A percentile compares a stretch with the other conserved stretches of the same genome.
These are phyloP conservation scores for Mucuna pruriens DNA, from an alignment of 306 rosid genomes.

Conservation along the genomic window DNA sequence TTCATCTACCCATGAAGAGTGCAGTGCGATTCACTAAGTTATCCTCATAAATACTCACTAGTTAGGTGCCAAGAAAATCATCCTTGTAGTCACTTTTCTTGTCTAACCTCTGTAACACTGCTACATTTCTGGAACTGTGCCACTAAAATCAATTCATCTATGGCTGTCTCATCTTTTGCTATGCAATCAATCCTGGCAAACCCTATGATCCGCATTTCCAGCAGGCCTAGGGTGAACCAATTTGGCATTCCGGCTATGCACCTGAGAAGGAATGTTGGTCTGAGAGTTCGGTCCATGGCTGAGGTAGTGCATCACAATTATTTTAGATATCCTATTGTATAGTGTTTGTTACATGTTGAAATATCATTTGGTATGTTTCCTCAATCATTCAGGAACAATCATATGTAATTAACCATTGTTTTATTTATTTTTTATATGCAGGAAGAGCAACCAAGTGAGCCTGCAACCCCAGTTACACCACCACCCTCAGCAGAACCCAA, in stretches of 20 bases:
- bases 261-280: constrained; percentile 29
- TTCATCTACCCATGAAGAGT: background rate
- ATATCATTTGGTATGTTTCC: background rate
- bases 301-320: constrained; percentile 25
- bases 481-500: background rate
- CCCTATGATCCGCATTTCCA: constrained; percentile 29
- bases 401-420: background rate
- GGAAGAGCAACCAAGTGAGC: constrained; percentile 29
- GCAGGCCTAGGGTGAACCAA: constrained; percentile 44
- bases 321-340: background rate
- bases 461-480: constrained; percentile 20
- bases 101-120: background rate
- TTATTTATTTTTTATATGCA: background rate
- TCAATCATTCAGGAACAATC: background rate
- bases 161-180: constrained; percentile 54
- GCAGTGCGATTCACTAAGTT: background rate
- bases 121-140: background rate
- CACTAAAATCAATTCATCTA: background rate
- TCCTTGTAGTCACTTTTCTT: background rate
- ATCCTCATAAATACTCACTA: background rate
- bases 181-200: constrained; percentile 51
- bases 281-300: constrained; percentile 49
- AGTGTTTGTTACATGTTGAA: background rate
- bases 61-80: background rate
- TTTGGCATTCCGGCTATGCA: constrained; percentile 32